phyloP scores from a whole-genome alignment of 306 rosid genomes.

The Acacia crassicarpa region DNA sequence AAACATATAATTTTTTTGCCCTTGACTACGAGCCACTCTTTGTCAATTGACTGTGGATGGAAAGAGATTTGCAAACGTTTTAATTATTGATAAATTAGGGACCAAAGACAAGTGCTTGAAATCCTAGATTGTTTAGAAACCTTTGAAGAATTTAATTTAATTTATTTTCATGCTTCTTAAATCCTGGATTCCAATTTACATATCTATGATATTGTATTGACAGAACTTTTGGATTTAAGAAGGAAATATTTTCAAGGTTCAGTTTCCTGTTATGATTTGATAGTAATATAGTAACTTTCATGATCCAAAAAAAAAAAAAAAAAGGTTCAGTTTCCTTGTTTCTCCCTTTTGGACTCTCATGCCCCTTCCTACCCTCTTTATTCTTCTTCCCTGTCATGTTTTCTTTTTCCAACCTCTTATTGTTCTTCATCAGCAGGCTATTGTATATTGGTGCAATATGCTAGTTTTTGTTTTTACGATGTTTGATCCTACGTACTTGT shows the following conservation, averaged over 20 bases:
- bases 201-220: not conserved
- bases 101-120: not conserved
- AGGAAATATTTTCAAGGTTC: not conserved
- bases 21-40: not conserved
- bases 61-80: not conserved
- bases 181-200: not conserved
- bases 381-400: not conserved
- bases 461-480: constrained; percentile 8
- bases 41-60: not conserved
- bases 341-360: not conserved
- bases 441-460: constrained; percentile 4
- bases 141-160: not conserved
- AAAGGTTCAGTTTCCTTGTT: not conserved
- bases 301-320: no score
- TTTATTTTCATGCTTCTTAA: not conserved
- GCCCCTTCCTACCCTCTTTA: not conserved
- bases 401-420: not conserved
- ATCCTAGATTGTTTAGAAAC: not conserved
- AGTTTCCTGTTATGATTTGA: no score
- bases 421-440: not conserved
- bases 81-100: not conserved
- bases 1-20: not conserved
- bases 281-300: no score
- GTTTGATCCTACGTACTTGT: constrained; percentile 26
- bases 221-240: not conserved